Percentiles rank a stretch among this genome's conserved stretches.
Conservation (phyloP, 331 rosid species). For the Rosa hybrid region DNA sequence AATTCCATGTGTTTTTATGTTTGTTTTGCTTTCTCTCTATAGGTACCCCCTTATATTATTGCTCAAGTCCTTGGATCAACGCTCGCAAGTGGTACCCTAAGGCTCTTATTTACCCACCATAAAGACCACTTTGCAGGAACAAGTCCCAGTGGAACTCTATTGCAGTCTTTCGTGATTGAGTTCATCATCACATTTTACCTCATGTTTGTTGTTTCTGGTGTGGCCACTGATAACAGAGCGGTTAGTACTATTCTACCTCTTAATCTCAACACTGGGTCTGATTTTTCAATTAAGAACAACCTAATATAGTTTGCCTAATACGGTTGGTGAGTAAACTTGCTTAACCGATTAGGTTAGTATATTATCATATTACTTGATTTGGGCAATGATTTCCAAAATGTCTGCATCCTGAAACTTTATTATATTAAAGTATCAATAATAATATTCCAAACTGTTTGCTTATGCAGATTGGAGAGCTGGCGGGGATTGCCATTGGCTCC, state of each 20-base stretch:
- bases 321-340: background rate
- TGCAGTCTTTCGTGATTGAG: slow-evolving; percentile 71
- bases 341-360: background rate
- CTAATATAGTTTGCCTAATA: background rate
- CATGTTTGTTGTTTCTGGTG: slow-evolving; percentile 83
- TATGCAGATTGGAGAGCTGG: slow-evolving; percentile 82
- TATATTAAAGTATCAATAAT: background rate
- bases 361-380: background rate
- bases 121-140: slow-evolving; percentile 65
- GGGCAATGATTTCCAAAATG: background rate
- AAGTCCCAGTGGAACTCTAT: slow-evolving; percentile 40
- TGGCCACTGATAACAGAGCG: slow-evolving; percentile 91
- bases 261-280: background rate
- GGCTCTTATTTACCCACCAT: slow-evolving; percentile 53
- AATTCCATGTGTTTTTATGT: background rate
- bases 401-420: background rate
- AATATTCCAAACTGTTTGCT: background rate
- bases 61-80: slow-evolving; percentile 73
- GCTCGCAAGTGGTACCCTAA: slow-evolving; percentile 75
- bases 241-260: slow-evolving; percentile 28
- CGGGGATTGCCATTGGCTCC: slow-evolving; percentile 85
- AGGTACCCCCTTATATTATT: slow-evolving; percentile 67
- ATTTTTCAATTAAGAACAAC: background rate
- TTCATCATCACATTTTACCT: slow-evolving; percentile 84
- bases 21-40: background rate